phyloP scores from a whole-genome alignment of 2,329 filamentous ascomycete species.

The Fusarium sp. region DNA sequence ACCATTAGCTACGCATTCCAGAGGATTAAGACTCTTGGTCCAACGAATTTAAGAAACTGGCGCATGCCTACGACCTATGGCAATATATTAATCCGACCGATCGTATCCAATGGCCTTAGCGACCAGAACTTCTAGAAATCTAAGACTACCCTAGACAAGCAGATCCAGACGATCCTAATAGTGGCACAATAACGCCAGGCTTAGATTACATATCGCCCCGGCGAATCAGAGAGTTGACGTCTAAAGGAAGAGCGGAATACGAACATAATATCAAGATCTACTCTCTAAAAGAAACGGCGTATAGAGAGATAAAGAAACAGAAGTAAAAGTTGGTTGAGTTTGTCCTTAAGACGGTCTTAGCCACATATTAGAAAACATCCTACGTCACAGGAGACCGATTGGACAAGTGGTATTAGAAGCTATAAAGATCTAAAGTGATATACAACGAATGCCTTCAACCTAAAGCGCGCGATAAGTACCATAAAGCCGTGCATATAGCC shows the following conservation, averaged over 20 bases:
- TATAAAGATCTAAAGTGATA: background rate
- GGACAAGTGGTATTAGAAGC: background rate
- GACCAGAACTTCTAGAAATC: slow-evolving; percentile 1
- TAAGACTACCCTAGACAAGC: background rate
- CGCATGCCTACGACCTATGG: background rate
- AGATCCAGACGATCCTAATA: background rate
- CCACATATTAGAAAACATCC: background rate
- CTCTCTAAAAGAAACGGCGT: background rate
- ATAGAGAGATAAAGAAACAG: background rate
- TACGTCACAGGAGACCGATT: background rate
- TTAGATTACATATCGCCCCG: background rate
- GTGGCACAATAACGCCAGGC: background rate
- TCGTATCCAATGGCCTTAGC: background rate
- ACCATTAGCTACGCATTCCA: background rate
- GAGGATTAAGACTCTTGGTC: background rate
- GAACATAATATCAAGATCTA: background rate
- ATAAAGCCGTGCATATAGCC: background rate
- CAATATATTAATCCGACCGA: background rate
- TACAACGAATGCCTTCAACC: background rate
- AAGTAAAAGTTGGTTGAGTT: background rate
- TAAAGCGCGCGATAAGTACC: background rate
- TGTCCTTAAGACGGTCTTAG: background rate
- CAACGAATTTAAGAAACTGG: background rate
- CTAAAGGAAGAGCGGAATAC: background rate
- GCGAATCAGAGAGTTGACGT: background rate